Evolutionary conservation across 2,329 filamentous ascomycete genomes (phyloP), one percentile per base, ranked within the genome.

Genomic region (Keithomyces neogunnii): DNA sequence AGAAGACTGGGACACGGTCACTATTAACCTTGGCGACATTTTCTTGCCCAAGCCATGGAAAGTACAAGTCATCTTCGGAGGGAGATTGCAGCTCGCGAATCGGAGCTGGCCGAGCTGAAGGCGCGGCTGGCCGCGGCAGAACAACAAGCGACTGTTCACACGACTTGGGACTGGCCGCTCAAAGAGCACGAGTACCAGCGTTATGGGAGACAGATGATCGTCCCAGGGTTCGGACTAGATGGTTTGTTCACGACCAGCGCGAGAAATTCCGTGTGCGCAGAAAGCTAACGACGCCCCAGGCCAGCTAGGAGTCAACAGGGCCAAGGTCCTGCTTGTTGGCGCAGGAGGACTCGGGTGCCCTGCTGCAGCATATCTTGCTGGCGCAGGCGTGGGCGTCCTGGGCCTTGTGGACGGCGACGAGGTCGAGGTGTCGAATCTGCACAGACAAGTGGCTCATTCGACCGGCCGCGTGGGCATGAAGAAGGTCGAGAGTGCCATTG

Each of bases 331-430:
- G 6, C 75, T 99, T 45, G 79, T 99, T 29, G 93, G 93, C 9
- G 85, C 88, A 2, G 93, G 93, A 5, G 93, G 93, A 0, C 73
- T 99, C 10, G 93, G 93, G 9, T 97, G 89, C 64, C 93, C 93
- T 9, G 90, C 93, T 10, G 88, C 91, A 1, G 80, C 88, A n/a
- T 99, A 99, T 64, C 80, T 99, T 1, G 89, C 90, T 8, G 92
- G 89, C 28, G 88, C 93, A 1, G 93, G 93, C 0, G 78, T 96
- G 1, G 90, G 91, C 7, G 87, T 77, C 0, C 69, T 99, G 19
- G 91, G 92, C 0, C 73, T 99, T 6, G 81, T 93, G 29, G 93
- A 99, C 64, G 90, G 87, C 3, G 93, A 99, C 68, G 75, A 75
- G 0, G 92, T 99, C 32, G 93, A 97, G 64, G 72, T 78, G 13